phyloP scores from a whole-genome alignment of 306 rosid genomes.

The Senna tora region DNA sequence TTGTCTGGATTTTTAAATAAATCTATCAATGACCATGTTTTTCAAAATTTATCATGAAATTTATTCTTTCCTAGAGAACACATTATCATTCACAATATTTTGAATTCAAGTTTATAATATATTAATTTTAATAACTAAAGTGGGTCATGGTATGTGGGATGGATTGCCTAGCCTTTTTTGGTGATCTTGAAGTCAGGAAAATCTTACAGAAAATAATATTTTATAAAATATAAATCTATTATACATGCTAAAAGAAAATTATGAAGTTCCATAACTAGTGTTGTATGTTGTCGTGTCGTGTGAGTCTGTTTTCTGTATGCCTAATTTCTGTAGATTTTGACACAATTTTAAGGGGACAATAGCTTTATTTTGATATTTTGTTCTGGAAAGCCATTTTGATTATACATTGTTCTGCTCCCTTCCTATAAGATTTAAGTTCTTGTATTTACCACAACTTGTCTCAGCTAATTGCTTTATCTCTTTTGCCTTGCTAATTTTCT shows the following conservation, averaged over 20 bases:
- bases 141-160: constrained; percentile 5
- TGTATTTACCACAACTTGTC: constrained; percentile 24
- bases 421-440: constrained; percentile 20
- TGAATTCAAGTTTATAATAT: constrained; percentile 8
- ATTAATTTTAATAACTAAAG: constrained; percentile 19
- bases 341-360: not conserved
- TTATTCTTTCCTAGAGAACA: not conserved
- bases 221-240: not conserved
- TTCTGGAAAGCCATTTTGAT: constrained; percentile 26
- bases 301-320: not conserved
- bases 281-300: not conserved
- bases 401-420: constrained; percentile 25
- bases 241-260: constrained; percentile 12
- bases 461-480: constrained; percentile 21
- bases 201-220: not conserved
- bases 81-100: constrained; percentile 1
- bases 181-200: constrained; percentile 6
- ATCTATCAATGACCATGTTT: constrained; percentile 13
- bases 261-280: not conserved
- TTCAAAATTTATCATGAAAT: constrained; percentile 16
- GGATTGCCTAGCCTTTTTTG: constrained; percentile 31
- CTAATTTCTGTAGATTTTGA: not conserved
- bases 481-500: constrained; percentile 22
- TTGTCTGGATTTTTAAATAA: constrained; percentile 21
- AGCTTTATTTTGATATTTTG: constrained; percentile 14